A percentile compares a stretch with the other conserved stretches of the same genome.
Conservation (phyloP, 108 stramenopile genomes). For the Cyclotella cryptica region DNA sequence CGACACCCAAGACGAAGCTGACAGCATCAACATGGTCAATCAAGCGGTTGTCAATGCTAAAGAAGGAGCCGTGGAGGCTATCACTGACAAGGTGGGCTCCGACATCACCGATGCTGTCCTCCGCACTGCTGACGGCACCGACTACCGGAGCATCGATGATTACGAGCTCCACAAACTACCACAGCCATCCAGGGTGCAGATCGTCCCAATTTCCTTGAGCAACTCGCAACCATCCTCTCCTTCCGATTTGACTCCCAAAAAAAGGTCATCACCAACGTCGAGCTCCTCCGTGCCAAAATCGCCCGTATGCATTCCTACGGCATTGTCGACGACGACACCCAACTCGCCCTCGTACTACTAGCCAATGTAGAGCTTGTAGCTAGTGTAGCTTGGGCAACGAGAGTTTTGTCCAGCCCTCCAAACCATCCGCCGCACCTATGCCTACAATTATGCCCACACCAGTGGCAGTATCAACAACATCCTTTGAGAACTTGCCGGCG, state of each 20-base stretch:
- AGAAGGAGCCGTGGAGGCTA: no score
- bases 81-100: no score
- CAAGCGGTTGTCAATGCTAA: no score
- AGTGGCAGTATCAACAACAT: not conserved
- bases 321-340: not conserved
- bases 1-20: no score
- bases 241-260: not conserved
- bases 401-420: not conserved
- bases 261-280: slow-evolving; percentile 4
- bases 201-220: not conserved
- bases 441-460: not conserved
- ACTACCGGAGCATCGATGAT: no score
- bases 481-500: not conserved
- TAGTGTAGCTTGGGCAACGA: not conserved
- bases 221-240: slow-evolving; percentile 1
- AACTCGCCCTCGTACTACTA: not conserved
- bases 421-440: slow-evolving; percentile 6
- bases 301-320: slow-evolving; percentile 4
- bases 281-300: not conserved
- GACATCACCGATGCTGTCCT: no score
- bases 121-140: no score
- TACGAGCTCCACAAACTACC: no score
- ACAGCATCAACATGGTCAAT: no score
- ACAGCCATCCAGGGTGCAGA: not conserved
- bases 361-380: slow-evolving; percentile 5